Percentiles rank a stretch among this genome's conserved stretches.
These are phyloP conservation scores for Mycena maculata DNA, from an alignment of 768 basidiomycete genomes.

Conservation along the genomic window DNA sequence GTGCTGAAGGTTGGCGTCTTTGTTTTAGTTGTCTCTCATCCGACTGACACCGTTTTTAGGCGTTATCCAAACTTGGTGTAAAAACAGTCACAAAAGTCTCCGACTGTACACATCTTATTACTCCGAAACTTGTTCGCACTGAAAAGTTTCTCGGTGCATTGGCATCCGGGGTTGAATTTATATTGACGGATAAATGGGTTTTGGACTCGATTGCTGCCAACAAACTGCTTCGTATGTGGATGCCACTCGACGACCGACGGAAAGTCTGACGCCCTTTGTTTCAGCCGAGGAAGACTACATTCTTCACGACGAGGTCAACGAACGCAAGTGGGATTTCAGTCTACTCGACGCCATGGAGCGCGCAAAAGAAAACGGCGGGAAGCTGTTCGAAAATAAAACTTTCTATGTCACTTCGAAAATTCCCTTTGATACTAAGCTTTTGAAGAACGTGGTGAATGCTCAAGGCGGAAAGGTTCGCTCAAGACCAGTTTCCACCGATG, in stretches of 20 bases:
- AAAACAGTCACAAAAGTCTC: conserved; percentile 67
- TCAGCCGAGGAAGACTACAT: conserved; percentile 73
- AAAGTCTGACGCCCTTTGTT: conserved; percentile 10
- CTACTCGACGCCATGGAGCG: conserved; percentile 69
- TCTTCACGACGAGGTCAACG: conserved; percentile 70
- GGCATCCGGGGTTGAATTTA: conserved; percentile 65
- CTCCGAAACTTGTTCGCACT: conserved; percentile 77
- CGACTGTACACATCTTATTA: conserved; percentile 86
- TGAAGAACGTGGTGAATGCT: conserved; percentile 76
- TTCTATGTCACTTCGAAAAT: conserved; percentile 85
- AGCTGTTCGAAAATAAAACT: conserved; percentile 69
- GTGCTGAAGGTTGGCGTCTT: conserved; percentile 64
- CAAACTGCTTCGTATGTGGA: conserved; percentile 68
- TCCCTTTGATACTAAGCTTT: conserved; percentile 63
- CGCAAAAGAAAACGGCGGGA: conserved; percentile 63
- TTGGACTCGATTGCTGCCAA: conserved; percentile 65
- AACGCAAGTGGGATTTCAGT: conserved; percentile 74
- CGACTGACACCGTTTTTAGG: conserved; percentile 50
- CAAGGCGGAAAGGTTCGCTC: conserved; percentile 76
- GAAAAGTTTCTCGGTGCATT: conserved; percentile 90
- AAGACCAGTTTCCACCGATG: neutral
- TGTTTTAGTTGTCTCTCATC: neutral
- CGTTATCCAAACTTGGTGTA: conserved; percentile 72
- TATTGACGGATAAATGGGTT: conserved; percentile 80
- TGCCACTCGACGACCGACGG: conserved; percentile 2